Conservation (phyloP, 225 moss, liverwort and hornwort genomes). For the Sphagnum tenellum region DNA sequence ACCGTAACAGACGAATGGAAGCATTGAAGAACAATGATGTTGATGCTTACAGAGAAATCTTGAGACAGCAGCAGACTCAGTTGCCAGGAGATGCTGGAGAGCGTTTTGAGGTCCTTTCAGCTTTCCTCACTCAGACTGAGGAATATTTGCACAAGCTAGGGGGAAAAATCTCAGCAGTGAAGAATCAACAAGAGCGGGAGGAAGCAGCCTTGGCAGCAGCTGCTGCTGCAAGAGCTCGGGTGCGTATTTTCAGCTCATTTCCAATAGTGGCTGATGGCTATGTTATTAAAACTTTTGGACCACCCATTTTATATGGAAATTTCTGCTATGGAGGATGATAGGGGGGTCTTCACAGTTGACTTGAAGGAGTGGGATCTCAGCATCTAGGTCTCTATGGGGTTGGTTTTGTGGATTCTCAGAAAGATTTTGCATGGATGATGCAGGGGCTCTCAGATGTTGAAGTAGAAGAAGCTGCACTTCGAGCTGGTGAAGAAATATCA, state of each 20-base stretch:
- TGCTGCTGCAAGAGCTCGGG: slow-evolving; percentile 95
- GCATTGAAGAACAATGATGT: slow-evolving; percentile 98
- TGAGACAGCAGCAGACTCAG: slow-evolving; percentile 91
- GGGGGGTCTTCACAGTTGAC: too few species aligned
- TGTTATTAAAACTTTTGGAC: too few species aligned
- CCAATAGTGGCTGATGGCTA: too few species aligned
- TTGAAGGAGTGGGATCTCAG: too few species aligned
- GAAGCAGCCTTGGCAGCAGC: slow-evolving; percentile 92
- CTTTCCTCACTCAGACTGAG: slow-evolving; percentile 96
- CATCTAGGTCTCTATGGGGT: too few species aligned
- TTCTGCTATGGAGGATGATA: too few species aligned
- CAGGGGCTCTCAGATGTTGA: slow-evolving; percentile 98
- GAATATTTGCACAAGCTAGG: slow-evolving; percentile 95
- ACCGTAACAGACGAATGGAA: slow-evolving; percentile 96
- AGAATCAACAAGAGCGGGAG: slow-evolving; percentile 95
- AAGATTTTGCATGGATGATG: neutral
- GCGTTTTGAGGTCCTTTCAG: slow-evolving; percentile 97
- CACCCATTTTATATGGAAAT: too few species aligned
- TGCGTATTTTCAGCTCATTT: slow-evolving; percentile 4
- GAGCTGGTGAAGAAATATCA: slow-evolving; percentile 88
- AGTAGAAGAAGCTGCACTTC: slow-evolving; percentile 71
- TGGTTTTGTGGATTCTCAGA: too few species aligned
- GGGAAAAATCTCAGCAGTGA: slow-evolving; percentile 95
- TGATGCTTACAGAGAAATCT: slow-evolving; percentile 97
- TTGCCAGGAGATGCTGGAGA: slow-evolving; percentile 97